phyloP scores from a whole-genome alignment of 169 alveolate species.

The Plasmodium malariae region DNA sequence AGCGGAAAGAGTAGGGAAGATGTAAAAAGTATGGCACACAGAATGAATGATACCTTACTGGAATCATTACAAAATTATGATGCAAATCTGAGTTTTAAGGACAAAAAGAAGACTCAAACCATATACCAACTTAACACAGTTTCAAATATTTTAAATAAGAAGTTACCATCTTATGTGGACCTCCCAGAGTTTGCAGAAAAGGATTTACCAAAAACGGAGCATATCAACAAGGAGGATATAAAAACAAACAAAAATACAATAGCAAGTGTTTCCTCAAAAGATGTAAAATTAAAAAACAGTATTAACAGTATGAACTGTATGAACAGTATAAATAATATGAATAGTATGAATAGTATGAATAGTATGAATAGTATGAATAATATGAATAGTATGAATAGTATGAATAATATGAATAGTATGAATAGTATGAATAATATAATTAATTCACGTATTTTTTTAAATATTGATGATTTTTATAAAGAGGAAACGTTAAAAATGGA shows the following conservation, averaged over 20 bases:
- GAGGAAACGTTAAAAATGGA: conserved; percentile 5
- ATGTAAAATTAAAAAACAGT: conserved; percentile 4
- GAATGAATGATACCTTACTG: too few relatives aligned
- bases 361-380: too few relatives aligned
- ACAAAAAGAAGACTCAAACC: background rate
- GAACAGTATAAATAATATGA: too few relatives aligned
- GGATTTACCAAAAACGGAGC: conserved; percentile 47
- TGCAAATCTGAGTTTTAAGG: too few relatives aligned
- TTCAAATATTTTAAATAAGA: conserved; percentile 27
- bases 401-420: too few relatives aligned
- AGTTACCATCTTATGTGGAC: conserved; percentile 28
- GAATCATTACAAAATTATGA: too few relatives aligned
- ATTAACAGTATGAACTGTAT: too few relatives aligned
- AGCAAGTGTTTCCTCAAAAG: conserved; percentile 33
- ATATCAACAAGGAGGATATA: conserved; percentile 15
- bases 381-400: too few relatives aligned
- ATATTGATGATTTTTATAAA: conserved; percentile 56
- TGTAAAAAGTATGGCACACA: too few relatives aligned
- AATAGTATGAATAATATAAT: too few relatives aligned
- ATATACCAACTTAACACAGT: conserved; percentile 36
- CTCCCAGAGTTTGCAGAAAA: conserved; percentile 39
- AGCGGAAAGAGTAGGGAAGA: too few relatives aligned
- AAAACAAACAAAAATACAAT: background rate
- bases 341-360: too few relatives aligned
- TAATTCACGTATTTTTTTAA: conserved; percentile 19